Conservation (phyloP, 2,329 filamentous ascomycete genomes). For the Pyrenochaeta sp. region DNA sequence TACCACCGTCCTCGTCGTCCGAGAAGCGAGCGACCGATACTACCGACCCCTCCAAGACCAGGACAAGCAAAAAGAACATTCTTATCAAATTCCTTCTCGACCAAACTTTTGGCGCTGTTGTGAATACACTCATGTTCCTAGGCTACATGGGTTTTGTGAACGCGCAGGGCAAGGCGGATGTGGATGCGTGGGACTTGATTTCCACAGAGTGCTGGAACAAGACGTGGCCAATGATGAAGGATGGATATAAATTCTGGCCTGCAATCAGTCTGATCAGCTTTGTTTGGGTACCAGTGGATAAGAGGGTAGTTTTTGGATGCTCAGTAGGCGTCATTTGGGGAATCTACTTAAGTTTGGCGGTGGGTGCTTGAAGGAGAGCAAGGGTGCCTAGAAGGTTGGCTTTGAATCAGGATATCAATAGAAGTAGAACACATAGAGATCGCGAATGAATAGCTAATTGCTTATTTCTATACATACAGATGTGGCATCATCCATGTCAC, state of each 20-base stretch:
- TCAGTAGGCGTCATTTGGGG: slow-evolving; percentile 78
- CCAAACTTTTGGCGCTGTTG: slow-evolving; percentile 70
- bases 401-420: neutral
- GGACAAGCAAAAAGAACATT: slow-evolving; percentile 69
- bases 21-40: slow-evolving; percentile 43
- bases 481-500: too few species aligned
- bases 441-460: too few species aligned
- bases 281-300: slow-evolving; percentile 74
- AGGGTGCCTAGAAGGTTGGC: neutral
- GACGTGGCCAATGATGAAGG: slow-evolving; percentile 63
- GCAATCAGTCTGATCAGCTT: slow-evolving; percentile 75
- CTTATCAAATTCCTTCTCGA: slow-evolving; percentile 73
- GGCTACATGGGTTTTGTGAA: slow-evolving; percentile 63
- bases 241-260: slow-evolving; percentile 79
- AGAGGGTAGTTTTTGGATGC: slow-evolving; percentile 74
- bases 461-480: too few species aligned
- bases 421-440: neutral
- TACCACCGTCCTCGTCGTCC: slow-evolving; percentile 20
- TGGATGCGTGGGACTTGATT: slow-evolving; percentile 44
- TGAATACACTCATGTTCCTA: slow-evolving; percentile 73
- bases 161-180: slow-evolving; percentile 36
- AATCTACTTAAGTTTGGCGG: slow-evolving; percentile 75
- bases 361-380: slow-evolving; percentile 23
- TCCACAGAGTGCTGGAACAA: slow-evolving; percentile 54
- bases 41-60: slow-evolving; percentile 32